These are phyloP conservation scores for Ogataea hybrid DNA, from an alignment of 1,139 yeast species.

Conservation along the genomic window DNA sequence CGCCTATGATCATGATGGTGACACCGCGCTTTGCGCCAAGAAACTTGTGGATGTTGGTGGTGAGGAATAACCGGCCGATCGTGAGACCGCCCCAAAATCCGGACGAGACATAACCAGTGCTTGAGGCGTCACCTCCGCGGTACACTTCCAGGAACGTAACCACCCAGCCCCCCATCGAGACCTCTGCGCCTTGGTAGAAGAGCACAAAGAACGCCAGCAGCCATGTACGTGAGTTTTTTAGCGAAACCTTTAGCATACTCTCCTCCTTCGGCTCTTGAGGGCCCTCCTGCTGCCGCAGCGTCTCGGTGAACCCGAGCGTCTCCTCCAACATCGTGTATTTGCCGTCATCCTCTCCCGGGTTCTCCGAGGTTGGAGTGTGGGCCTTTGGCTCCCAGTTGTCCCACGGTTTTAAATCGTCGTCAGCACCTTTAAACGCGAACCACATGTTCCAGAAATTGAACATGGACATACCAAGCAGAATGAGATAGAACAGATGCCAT, in stretches of 20 bases:
- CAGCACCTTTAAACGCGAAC: conserved; percentile 42
- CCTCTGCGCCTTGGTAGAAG: conserved; percentile 69
- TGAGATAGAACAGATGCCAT: conserved; percentile 56
- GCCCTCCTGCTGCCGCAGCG: conserved; percentile 13
- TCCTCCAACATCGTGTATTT: conserved; percentile 22
- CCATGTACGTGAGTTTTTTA: conserved; percentile 51
- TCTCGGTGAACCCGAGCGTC: conserved; percentile 15
- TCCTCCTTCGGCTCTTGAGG: conserved; percentile 20
- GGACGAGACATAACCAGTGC: conserved; percentile 63
- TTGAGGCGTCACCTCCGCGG: conserved; percentile 43
- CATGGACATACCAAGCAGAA: conserved; percentile 42
- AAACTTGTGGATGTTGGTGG: conserved; percentile 40
- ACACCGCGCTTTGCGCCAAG: conserved; percentile 52
- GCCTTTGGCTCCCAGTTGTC: conserved; percentile 25
- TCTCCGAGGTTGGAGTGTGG: neutral
- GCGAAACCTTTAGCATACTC: conserved; percentile 33
- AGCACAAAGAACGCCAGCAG: conserved; percentile 50
- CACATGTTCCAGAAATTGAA: conserved; percentile 33
- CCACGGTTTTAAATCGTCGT: conserved; percentile 40
- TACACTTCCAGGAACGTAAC: conserved; percentile 60
- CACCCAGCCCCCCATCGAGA: conserved; percentile 69
- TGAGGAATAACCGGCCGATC: conserved; percentile 52
- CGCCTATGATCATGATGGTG: conserved; percentile 33
- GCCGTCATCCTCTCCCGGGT: conserved; percentile 9
- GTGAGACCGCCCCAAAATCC: conserved; percentile 76